These are phyloP conservation scores for Trichophyton benhamiae DNA, from an alignment of 2,329 filamentous ascomycete species.

Conservation along the genomic window DNA sequence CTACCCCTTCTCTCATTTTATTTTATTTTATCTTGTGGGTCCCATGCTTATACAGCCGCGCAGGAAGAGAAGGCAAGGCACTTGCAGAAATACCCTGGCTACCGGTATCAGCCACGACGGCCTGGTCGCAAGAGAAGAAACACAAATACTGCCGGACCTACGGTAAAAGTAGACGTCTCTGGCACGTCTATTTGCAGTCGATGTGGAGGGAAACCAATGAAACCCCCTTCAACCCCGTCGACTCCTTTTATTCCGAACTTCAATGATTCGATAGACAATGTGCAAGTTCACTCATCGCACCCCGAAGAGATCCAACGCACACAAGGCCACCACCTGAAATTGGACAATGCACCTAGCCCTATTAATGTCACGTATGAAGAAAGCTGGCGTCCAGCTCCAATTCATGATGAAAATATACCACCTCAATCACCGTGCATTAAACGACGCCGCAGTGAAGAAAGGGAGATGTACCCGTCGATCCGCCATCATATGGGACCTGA, in stretches of 20 bases:
- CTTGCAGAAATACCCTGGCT: conserved; percentile 79
- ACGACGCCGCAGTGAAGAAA: conserved; percentile 48
- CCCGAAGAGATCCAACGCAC: conserved; percentile 16
- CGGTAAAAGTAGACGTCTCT: conserved; percentile 26
- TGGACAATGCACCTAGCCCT: conserved; percentile 17
- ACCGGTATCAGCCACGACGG: conserved; percentile 81
- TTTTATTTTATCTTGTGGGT: neutral
- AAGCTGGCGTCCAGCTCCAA: conserved; percentile 16
- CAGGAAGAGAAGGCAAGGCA: conserved; percentile 83
- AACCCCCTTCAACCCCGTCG: conserved; percentile 32
- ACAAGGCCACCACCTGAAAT: conserved; percentile 15
- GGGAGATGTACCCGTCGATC: conserved; percentile 29
- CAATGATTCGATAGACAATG: conserved; percentile 1
- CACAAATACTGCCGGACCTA: conserved; percentile 23
- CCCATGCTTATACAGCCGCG: conserved; percentile 7
- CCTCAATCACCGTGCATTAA: conserved; percentile 47
- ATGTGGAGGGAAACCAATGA: conserved; percentile 37
- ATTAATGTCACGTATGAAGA: conserved; percentile 17
- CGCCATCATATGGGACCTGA: conserved; percentile 28
- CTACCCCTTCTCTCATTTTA: neutral
- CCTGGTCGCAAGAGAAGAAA: conserved; percentile 43
- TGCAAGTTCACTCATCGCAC: conserved; percentile 22
- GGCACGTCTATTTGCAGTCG: conserved; percentile 29
- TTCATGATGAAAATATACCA: conserved; percentile 21
- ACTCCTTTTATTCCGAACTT: conserved; percentile 29